Evolutionary conservation across 1,139 yeast species (phyloP).

Genomic region (Meyerozyma guilliermondii): DNA sequence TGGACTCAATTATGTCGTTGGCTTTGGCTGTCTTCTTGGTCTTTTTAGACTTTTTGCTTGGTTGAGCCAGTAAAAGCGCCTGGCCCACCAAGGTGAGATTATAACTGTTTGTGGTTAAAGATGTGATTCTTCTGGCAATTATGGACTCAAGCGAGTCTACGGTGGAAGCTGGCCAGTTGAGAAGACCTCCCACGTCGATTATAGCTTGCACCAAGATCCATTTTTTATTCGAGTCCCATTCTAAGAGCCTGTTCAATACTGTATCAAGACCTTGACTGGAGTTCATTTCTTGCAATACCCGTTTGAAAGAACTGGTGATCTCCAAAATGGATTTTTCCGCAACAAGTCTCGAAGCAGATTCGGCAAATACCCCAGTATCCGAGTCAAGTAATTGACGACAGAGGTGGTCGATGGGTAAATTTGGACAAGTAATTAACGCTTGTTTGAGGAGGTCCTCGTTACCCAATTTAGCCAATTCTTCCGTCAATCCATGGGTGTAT

Average conservation of each 20-base stretch:
- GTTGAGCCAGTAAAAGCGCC: slow-evolving; percentile 27
- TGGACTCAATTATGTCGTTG: slow-evolving; percentile 17
- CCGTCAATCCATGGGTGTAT: slow-evolving; percentile 50
- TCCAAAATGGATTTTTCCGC: slow-evolving; percentile 53
- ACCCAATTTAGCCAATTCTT: slow-evolving; percentile 26
- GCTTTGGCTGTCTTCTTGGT: slow-evolving; percentile 13
- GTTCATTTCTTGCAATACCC: slow-evolving; percentile 12
- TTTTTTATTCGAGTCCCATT: slow-evolving; percentile 23
- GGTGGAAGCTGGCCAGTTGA: slow-evolving; percentile 53
- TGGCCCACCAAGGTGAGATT: slow-evolving; percentile 54
- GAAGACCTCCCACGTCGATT: slow-evolving; percentile 69
- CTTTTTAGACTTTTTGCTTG: slow-evolving; percentile 16
- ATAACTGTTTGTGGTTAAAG: slow-evolving; percentile 47
- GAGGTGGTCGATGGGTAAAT: slow-evolving; percentile 59
- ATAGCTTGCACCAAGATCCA: slow-evolving; percentile 59
- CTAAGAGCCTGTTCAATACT: slow-evolving; percentile 29
- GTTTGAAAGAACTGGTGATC: slow-evolving; percentile 33
- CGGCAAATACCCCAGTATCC: slow-evolving; percentile 62
- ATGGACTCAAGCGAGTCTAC: slow-evolving; percentile 39
- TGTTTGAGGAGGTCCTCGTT: slow-evolving; percentile 56
- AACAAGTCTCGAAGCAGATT: slow-evolving; percentile 59
- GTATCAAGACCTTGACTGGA: slow-evolving; percentile 9
- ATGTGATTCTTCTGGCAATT: slow-evolving; percentile 45
- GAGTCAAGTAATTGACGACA: slow-evolving; percentile 52
- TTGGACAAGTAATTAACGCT: slow-evolving; percentile 75